phyloP scores from a whole-genome alignment of 306 rosid genomes.

The Corylus heterophylla region DNA sequence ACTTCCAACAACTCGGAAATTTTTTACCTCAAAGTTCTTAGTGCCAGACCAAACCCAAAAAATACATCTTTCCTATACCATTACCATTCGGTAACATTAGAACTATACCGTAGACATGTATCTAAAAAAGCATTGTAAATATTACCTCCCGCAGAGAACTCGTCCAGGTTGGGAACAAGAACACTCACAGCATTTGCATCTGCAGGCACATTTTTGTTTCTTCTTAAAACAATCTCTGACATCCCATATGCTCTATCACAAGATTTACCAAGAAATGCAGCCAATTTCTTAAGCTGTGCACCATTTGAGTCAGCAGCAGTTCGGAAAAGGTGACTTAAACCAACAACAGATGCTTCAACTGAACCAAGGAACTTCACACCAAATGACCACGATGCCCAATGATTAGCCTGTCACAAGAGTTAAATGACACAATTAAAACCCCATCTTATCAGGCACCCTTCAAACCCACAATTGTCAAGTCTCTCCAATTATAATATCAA shows the following conservation, averaged over 20 bases:
- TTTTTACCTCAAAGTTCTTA: background rate
- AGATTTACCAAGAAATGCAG: constrained; percentile 54
- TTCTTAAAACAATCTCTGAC: constrained; percentile 51
- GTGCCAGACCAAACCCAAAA: background rate
- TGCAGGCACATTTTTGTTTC: constrained; percentile 60
- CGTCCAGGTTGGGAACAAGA: constrained; percentile 54
- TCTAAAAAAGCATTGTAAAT: constrained; percentile 21
- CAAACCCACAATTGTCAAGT: constrained; percentile 17
- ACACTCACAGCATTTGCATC: constrained; percentile 77
- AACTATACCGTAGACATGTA: background rate
- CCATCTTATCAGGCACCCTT: constrained; percentile 20
- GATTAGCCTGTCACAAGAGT: constrained; percentile 36
- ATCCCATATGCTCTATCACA: constrained; percentile 40
- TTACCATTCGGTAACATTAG: background rate
- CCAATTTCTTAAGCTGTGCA: constrained; percentile 56
- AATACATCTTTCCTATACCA: background rate
- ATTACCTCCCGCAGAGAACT: constrained; percentile 57
- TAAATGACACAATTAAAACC: constrained; percentile 25
- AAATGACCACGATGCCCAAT: constrained; percentile 29
- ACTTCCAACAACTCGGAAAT: background rate
- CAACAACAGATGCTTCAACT: constrained; percentile 73
- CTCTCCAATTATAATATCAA: constrained; percentile 6
- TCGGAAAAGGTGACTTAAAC: constrained; percentile 71
- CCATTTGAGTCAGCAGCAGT: constrained; percentile 57
- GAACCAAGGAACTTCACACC: constrained; percentile 55